Evolutionary conservation across 768 basidiomycete species (phyloP), one percentile per base, ranked within the genome.

Genomic region (Omphalotus guepiniiformis): DNA sequence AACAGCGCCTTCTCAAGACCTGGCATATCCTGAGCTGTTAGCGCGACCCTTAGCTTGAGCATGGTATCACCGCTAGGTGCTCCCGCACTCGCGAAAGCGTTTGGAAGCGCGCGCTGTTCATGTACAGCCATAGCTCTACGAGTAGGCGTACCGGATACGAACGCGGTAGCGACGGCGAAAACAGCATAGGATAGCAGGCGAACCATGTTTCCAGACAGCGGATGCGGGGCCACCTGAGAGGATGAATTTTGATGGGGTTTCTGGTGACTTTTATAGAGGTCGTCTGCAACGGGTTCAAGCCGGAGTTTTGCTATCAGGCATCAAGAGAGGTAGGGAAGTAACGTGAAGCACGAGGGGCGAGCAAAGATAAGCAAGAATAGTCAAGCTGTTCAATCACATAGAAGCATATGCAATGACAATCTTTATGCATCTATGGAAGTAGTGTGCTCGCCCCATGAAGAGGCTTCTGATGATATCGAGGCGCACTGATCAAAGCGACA

Each of bases 41-140:
- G 60, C 3, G 62, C 70, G 40, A 73, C 51, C 36, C 68, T 66
- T 35, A 73, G 55, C 44, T 61, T 65, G 32, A 75, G 58, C 12
- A 56, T 50, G 1, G 60, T 52, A 43, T 64, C 59, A 2, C 58
- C 49, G 5, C 62, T 41, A 2, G 69, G 66, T 27, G 61, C 39
- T 18, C 65, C 66, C 13, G 49, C 50, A 36, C 49, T 45, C 16
- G 55, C 43, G 54, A 69, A 70, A 16, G 57, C 61, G 2, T 50
- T 29, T 4, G 68, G 68, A 15, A 58, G 52, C 1, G 37, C 30
- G 2, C 51, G 42, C 15, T 54, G 40, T 41, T 67, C 67, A 47
- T 63, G 67, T 27, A 69, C 58, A 41, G 28, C 39, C 49, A 49
- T 53, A 5, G 38, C 18, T 28, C 46, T 36, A 38, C 46, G 46